Percentiles rank a stretch among this genome's conserved stretches.
Conservation (phyloP, 179 eudicot genomes). For the Patellifolia procumbens region DNA sequence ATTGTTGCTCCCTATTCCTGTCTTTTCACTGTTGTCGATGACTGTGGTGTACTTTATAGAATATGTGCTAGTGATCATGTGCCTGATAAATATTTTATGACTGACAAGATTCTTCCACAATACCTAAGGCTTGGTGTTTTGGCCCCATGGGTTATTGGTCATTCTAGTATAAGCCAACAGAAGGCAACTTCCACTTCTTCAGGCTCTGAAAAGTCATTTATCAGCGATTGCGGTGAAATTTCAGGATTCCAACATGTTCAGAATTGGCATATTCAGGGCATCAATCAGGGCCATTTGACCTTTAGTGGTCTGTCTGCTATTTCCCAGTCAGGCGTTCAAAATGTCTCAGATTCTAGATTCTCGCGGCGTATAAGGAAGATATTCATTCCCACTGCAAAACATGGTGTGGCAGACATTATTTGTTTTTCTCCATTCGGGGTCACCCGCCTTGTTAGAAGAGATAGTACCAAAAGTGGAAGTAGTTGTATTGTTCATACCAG, state of each 20-base stretch:
- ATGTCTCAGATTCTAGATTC: slow-evolving; percentile 32
- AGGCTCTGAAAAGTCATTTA: slow-evolving; percentile 29
- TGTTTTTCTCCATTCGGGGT: slow-evolving; percentile 83
- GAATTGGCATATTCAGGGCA: slow-evolving; percentile 36
- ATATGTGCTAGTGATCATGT: slow-evolving; percentile 47
- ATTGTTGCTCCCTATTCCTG: slow-evolving; percentile 63
- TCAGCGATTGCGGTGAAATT: slow-evolving; percentile 22
- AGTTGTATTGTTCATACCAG: slow-evolving; percentile 53
- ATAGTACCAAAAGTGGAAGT: slow-evolving; percentile 32
- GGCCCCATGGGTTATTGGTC: slow-evolving; percentile 74
- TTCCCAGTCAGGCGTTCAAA: slow-evolving; percentile 32
- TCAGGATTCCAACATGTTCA: slow-evolving; percentile 27
- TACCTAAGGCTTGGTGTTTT: slow-evolving; percentile 52
- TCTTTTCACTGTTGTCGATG: slow-evolving; percentile 68
- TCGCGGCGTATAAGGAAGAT: slow-evolving; percentile 43
- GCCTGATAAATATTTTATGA: slow-evolving; percentile 41
- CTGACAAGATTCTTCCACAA: slow-evolving; percentile 48
- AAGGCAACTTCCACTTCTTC: slow-evolving; percentile 42
- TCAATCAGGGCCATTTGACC: slow-evolving; percentile 37
- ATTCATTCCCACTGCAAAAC: slow-evolving; percentile 57
- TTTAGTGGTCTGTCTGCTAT: slow-evolving; percentile 47
- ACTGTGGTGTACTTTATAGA: slow-evolving; percentile 63
- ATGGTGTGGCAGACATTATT: slow-evolving; percentile 48
- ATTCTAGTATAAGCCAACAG: slow-evolving; percentile 68
- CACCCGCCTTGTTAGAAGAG: slow-evolving; percentile 53